Base-by-base conservation (phyloP, 2,329 filamentous ascomycete genomes). In the Aspergillus proliferans region DNA sequence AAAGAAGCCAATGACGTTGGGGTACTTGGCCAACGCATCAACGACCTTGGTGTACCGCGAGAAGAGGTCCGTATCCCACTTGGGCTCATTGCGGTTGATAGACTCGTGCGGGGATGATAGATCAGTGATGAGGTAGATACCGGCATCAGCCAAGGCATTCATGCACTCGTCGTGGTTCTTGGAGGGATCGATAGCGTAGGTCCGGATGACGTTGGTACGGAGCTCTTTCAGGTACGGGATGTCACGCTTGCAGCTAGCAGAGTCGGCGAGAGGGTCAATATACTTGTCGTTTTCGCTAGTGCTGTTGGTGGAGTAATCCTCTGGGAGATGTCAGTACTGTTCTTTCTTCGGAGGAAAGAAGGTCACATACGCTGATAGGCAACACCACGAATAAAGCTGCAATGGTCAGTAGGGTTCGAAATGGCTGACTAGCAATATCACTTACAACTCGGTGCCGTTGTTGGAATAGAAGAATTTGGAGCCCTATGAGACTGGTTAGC, bases 1-100 rank as follows among this genome's bases (percentile, higher is more conserved):
- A 70, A 98, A 97, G 85, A 97, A 98, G 63, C 93, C 93, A 56
- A 98, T 84, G 46, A 88, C 85, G 75, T 98, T 98, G 71, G 82
- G 80, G 79, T 95, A 97, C 67, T 87, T 78, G 60, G 80, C 77
- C 63, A 98, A 76, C 54, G 81, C 78, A 66, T 97, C 91, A 52
- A 98, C 76, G 52, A 98, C 93, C 28, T 74, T 73, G 50, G 84
- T 87, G 79, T 97, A 98, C 56, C 89, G 88, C 33, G 77, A 68
- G 75, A 84, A 95, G 44, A 96, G 79, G 10, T 80, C 79, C 47
- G 84, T 80, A 67, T 89, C 84, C 93, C 93, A 98, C 53, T 77
- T 64, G 15, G 92, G 86, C 57, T 79, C 71, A 65, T 88, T 79
- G 58, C 91, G 88, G 76, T 91, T 86, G 78, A 98, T 95, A 47